Evolutionary conservation across 768 basidiomycete genomes (phyloP), one percentile per base, ranked within the genome.

Genomic region (Serendipita indica): DNA sequence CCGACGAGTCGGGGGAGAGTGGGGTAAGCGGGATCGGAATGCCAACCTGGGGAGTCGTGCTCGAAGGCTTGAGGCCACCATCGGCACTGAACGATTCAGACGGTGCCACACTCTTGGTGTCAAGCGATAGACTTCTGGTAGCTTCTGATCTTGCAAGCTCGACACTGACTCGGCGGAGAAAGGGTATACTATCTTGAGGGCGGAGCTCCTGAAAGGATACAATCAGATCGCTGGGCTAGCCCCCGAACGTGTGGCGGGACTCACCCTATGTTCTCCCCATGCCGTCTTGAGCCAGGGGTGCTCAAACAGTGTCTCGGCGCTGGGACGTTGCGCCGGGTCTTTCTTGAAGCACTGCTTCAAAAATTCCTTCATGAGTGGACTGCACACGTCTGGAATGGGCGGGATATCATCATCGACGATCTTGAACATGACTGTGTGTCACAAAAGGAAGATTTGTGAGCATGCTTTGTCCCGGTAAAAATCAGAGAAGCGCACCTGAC

Each of bases 331-430:
- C 20, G 69, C 66, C 14, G 94, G 90, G 63, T 94, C 82, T 71
- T 97, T 98, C 67, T 85, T 71, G 72, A 99, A 96, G 69, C 94
- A 99, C 63, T 78, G 76, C n/a, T 69, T 75, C 18, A 99, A 71
- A 69, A 98, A 98, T 67, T 89, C 82, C 59, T 75, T 71, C 14
- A 97, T 75, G 20, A 81, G 75, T n/a, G 77, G 75, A 2, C 92
- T 91, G 63, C 83, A 84, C 10, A 75, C 80, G 14, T 83, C 81
- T 0, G 94, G 94, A 39, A 96, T 70, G 2, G 89, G 89, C 28
- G 94, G 93, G 74, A 79, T 82, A 5, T 80, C 79, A 65, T 96
- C 92, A 65, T 96, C 93, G 27, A 99, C 94, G 67, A 99, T 97
- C 27, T 85, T 85, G 74, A 91, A 99, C 87, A 99, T 93, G 57